A percentile compares a stretch with the other conserved stretches of the same genome.
Conservation (phyloP, 495 filamentous ascomycete species). For the Xylaria telfairii region DNA sequence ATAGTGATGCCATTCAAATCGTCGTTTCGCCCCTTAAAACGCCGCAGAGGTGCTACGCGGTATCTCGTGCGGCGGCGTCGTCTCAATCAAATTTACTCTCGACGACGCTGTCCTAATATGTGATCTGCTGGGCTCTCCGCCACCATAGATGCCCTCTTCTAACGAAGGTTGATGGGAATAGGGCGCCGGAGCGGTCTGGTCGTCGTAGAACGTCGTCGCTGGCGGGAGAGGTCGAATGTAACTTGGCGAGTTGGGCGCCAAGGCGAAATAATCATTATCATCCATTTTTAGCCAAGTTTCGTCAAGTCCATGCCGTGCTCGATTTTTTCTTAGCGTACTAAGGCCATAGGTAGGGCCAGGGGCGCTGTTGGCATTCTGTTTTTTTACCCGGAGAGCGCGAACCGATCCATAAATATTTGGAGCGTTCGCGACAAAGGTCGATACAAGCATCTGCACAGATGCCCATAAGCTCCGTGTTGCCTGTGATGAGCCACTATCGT, state of each 20-base stretch:
- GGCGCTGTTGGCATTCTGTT: slow-evolving; percentile 24
- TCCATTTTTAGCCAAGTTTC: slow-evolving; percentile 39
- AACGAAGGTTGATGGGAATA: slow-evolving; percentile 7
- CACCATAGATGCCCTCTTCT: neutral
- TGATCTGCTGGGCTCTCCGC: neutral
- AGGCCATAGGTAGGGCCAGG: slow-evolving; percentile 1
- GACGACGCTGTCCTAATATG: neutral
- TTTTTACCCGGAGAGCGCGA: slow-evolving; percentile 32
- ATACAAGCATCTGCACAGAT: slow-evolving; percentile 49
- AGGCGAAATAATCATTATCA: slow-evolving; percentile 25
- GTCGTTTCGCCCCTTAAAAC: neutral
- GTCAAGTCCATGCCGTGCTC: slow-evolving; percentile 7
- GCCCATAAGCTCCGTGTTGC: slow-evolving; percentile 52
- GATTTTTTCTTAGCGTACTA: slow-evolving; percentile 22
- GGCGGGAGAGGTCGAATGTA: slow-evolving; percentile 11
- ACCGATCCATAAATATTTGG: slow-evolving; percentile 48
- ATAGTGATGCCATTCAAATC: neutral
- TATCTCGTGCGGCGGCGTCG: neutral
- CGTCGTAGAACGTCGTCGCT: slow-evolving; percentile 16
- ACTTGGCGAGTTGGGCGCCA: slow-evolving; percentile 14
- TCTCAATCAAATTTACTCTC: neutral
- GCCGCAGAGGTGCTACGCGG: neutral
- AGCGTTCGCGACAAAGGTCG: slow-evolving; percentile 52
- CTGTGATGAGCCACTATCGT: slow-evolving; percentile 42
- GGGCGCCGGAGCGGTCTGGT: slow-evolving; percentile 22